Conservation (phyloP, 495 filamentous ascomycete species). For the Lophiostoma macrostomum region DNA sequence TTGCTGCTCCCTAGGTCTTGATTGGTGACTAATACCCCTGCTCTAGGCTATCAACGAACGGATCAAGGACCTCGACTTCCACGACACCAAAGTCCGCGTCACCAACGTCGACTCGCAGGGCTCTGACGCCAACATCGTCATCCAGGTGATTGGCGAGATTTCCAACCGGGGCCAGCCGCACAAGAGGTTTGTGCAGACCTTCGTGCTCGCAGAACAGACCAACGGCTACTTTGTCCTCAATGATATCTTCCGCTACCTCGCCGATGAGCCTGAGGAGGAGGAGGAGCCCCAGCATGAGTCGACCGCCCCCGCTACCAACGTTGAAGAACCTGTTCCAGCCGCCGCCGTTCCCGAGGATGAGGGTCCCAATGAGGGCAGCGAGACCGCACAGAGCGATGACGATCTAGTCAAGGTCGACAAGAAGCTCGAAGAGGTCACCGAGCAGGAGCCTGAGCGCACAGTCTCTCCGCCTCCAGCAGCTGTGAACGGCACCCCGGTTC, state of each 20-base stretch:
- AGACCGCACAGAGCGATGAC: conserved; percentile 40
- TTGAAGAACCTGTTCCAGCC: conserved; percentile 39
- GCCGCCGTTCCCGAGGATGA: conserved; percentile 33
- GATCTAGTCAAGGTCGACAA: conserved; percentile 53
- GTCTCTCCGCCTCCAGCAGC: conserved; percentile 20
- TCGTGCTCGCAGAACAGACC: conserved; percentile 91
- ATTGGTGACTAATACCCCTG: not conserved
- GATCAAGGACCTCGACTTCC: conserved; percentile 87
- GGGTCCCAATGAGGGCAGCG: conserved; percentile 36
- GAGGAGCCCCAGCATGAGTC: conserved; percentile 50
- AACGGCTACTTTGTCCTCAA: conserved; percentile 98
- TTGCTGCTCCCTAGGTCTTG: too few relatives aligned
- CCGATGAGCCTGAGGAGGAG: conserved; percentile 72
- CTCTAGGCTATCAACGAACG: conserved; percentile 86
- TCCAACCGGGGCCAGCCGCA: conserved; percentile 86
- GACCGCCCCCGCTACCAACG: conserved; percentile 40
- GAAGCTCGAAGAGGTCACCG: conserved; percentile 51
- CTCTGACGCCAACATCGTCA: conserved; percentile 86
- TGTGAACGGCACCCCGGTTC: conserved; percentile 33
- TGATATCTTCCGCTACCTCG: conserved; percentile 92
- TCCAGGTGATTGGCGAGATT: conserved; percentile 96
- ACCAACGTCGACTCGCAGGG: conserved; percentile 96
- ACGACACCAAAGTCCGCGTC: conserved; percentile 97
- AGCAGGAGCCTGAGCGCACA: conserved; percentile 46
- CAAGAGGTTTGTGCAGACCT: conserved; percentile 97